These are phyloP conservation scores for Phaffomyces thermotolerans DNA, from an alignment of 805 yeast species.

Conservation along the genomic window DNA sequence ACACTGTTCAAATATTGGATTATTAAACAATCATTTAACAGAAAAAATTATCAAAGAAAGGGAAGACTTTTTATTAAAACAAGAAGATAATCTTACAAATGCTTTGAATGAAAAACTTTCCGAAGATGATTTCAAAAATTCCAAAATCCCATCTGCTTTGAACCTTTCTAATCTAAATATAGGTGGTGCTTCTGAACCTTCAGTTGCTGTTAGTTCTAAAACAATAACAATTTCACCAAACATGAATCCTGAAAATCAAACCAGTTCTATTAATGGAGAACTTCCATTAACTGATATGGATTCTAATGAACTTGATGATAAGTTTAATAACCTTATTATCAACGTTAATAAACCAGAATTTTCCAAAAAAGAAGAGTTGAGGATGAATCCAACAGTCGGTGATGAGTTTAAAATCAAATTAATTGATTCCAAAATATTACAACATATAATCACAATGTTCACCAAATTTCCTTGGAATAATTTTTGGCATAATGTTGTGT, in stretches of 20 bases:
- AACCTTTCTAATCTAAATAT: slow-evolving; percentile 21
- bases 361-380: slow-evolving; percentile 25
- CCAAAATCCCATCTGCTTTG: slow-evolving; percentile 2
- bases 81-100: slow-evolving; percentile 19
- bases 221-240: slow-evolving; percentile 22
- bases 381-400: slow-evolving; percentile 57
- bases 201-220: slow-evolving; percentile 22
- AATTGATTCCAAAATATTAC: slow-evolving; percentile 54
- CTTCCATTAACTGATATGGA: neutral
- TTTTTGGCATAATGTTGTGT: slow-evolving; percentile 78
- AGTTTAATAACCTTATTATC: neutral
- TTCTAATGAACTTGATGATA: neutral
- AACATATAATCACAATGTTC: slow-evolving; percentile 58
- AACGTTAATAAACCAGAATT: neutral
- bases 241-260: slow-evolving; percentile 9
- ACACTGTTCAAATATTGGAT: slow-evolving; percentile 93
- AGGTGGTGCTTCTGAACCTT: slow-evolving; percentile 24
- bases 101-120: slow-evolving; percentile 23
- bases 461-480: slow-evolving; percentile 77
- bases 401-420: slow-evolving; percentile 64
- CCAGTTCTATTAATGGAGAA: neutral
- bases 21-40: slow-evolving; percentile 73
- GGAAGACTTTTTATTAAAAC: slow-evolving; percentile 48
- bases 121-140: neutral
- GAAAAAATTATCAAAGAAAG: slow-evolving; percentile 62